A percentile compares a stretch with the other conserved stretches of the same genome.
Evolutionary conservation across 805 yeast genomes (phyloP).

Genomic region (Zygosaccharomyces siamensis): DNA sequence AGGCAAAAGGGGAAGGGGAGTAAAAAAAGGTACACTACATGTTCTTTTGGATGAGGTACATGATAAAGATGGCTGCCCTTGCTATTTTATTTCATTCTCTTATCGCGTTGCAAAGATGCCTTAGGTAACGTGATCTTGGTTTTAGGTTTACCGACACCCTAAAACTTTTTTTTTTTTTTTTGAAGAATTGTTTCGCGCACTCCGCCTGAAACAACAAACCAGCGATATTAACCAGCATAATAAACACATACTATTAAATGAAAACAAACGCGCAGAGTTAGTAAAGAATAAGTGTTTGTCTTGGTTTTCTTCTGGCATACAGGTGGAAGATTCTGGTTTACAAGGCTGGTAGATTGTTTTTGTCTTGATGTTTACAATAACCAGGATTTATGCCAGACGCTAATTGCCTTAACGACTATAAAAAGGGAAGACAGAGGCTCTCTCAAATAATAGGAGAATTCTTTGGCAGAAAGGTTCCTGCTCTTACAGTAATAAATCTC

Average conservation of each 20-base stretch:
- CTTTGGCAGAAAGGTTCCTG: background rate
- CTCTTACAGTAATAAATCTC: background rate
- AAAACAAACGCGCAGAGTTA: background rate
- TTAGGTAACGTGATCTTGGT: background rate
- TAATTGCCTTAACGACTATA: background rate
- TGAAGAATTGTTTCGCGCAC: background rate
- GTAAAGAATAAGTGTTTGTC: background rate
- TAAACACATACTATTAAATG: background rate
- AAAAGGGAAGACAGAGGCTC: background rate
- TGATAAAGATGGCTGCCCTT: background rate
- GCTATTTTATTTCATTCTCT: background rate
- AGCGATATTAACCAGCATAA: constrained; percentile 5
- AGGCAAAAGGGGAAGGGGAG: background rate
- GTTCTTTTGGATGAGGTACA: background rate
- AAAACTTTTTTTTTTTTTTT: background rate
- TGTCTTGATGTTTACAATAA: background rate
- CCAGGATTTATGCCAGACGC: background rate
- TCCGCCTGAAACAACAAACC: constrained; percentile 4
- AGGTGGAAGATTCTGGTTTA: background rate
- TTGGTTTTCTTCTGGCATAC: background rate
- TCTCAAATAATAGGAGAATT: background rate
- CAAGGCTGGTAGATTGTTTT: background rate
- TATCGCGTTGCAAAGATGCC: background rate
- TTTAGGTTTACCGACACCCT: background rate
- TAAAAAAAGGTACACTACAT: no score